phyloP scores from a whole-genome alignment of 1,284 basidiomycete genomes.

The Microbotryum violaceum region DNA sequence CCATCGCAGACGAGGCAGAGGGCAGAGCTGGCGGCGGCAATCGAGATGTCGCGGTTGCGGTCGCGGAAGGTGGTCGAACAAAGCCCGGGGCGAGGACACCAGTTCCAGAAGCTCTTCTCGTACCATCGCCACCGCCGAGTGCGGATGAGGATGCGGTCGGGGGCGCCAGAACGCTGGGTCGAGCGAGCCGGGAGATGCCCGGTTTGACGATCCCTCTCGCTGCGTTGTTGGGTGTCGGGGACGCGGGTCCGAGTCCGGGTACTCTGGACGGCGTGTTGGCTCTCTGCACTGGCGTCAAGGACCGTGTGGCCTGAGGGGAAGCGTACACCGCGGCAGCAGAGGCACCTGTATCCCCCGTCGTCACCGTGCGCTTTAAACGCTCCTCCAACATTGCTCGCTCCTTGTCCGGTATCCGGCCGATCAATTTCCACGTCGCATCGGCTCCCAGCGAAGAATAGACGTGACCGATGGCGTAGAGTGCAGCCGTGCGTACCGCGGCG shows the following conservation, averaged over 20 bases:
- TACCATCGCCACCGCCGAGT: no score
- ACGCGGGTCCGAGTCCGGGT: no score
- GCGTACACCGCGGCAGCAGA: no score
- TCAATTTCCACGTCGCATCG: slow-evolving; percentile 73
- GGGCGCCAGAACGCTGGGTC: no score
- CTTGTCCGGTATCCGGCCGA: slow-evolving; percentile 69
- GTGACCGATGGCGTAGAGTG: slow-evolving; percentile 70
- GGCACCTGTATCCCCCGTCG: background rate
- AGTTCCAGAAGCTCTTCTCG: background rate
- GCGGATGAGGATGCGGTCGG: no score
- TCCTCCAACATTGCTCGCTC: slow-evolving; percentile 89
- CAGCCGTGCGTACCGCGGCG: slow-evolving; percentile 72
- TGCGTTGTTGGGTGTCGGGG: no score
- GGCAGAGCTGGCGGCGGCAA: background rate
- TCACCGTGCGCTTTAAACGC: slow-evolving; percentile 69
- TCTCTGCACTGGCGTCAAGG: no score
- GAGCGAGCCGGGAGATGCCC: background rate
- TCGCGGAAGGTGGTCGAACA: slow-evolving; percentile 5
- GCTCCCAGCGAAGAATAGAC: slow-evolving; percentile 67
- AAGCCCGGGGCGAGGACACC: slow-evolving; percentile 12
- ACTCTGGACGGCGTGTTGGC: no score
- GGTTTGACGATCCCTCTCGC: background rate
- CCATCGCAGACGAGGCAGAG: slow-evolving; percentile 1
- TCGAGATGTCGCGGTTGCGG: background rate
- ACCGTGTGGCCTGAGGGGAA: no score